These are phyloP conservation scores for Mariannaea sp. DNA, from an alignment of 2,329 filamentous ascomycete genomes.

Conservation along the genomic window DNA sequence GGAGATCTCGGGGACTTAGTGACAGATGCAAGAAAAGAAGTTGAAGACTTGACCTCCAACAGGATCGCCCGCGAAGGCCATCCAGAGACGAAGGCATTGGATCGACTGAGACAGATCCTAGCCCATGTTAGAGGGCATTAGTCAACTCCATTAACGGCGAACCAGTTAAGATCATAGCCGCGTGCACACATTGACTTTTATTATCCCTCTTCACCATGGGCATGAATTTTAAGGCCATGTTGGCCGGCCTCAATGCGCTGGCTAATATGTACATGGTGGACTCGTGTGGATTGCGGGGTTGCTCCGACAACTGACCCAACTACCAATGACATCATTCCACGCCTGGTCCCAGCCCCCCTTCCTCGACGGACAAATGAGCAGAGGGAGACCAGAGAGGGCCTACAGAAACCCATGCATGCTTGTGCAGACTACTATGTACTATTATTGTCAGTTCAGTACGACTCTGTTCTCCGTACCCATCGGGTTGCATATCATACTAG, in stretches of 20 bases:
- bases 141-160: conserved; percentile 7
- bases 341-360: conserved; percentile 9
- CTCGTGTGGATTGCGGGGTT: conserved; percentile 29
- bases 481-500: conserved; percentile 23
- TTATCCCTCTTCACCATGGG: conserved; percentile 2
- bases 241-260: no score
- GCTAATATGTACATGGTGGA: conserved; percentile 16
- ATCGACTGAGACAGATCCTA: conserved; percentile 45
- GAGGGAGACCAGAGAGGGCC: conserved; percentile 22
- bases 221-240: no score
- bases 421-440: no score
- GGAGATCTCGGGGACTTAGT: conserved; percentile 64
- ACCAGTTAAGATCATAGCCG: not conserved
- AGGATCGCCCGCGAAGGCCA: conserved; percentile 27
- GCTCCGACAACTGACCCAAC: conserved; percentile 37
- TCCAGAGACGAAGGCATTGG: conserved; percentile 39
- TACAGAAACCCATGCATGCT: conserved; percentile 25
- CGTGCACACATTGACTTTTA: conserved; percentile 10
- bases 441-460: no score
- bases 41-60: conserved; percentile 47
- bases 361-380: conserved; percentile 17
- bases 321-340: conserved; percentile 38
- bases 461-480: no score
- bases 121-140: conserved; percentile 43
- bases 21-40: conserved; percentile 59